Percentiles rank a stretch among this genome's conserved stretches.
Conservation (phyloP, 192 early-diverging fungal species). For the Coemansia sp. region DNA sequence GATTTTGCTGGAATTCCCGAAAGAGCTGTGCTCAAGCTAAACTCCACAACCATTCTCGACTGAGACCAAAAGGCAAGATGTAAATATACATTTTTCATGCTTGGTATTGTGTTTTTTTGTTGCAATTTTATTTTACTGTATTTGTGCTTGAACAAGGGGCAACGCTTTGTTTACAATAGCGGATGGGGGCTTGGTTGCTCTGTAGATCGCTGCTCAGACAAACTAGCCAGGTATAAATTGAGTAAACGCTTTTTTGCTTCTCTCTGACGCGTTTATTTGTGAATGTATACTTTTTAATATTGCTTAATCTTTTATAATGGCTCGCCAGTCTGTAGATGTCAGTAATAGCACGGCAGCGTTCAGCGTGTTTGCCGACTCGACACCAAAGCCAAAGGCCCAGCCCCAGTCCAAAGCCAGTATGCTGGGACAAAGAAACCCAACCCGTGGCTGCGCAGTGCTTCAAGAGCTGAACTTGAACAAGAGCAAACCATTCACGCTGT, state of each 20-base stretch:
- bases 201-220: no score
- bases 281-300: not conserved
- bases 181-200: no score
- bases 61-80: slow-evolving; percentile 10
- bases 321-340: not conserved
- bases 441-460: slow-evolving; percentile 2
- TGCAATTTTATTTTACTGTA: not conserved
- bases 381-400: not conserved
- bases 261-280: slow-evolving; percentile 7
- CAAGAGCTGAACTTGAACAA: slow-evolving; percentile 6
- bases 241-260: not conserved
- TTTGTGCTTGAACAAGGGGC: not conserved
- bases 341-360: slow-evolving; percentile 5
- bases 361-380: slow-evolving; percentile 18
- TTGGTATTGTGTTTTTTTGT: not conserved
- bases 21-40: slow-evolving; percentile 46
- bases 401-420: not conserved
- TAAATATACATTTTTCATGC: slow-evolving; percentile 5
- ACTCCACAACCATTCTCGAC: slow-evolving; percentile 41
- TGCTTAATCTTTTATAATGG: not conserved
- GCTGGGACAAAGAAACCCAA: not conserved
- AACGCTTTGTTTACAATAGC: not conserved
- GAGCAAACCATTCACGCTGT: slow-evolving; percentile 17
- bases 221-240: not conserved
- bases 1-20: slow-evolving; percentile 47